phyloP scores from a whole-genome alignment of 2,329 filamentous ascomycete species.

The Colletotrichum endophyticum region DNA sequence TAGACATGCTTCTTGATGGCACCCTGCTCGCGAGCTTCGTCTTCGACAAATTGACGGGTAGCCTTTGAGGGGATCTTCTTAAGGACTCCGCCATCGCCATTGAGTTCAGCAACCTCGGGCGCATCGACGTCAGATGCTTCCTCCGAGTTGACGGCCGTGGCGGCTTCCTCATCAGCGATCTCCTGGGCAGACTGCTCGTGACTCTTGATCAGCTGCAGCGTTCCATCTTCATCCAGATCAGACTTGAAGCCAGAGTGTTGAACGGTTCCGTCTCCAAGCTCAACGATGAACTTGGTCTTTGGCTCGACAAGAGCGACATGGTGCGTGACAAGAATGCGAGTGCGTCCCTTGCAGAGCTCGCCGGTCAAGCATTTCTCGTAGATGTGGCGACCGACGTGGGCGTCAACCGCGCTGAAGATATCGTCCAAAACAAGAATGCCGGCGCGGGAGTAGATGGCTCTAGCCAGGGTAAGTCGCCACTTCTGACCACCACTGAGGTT shows the following conservation, averaged over 20 bases:
- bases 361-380: constrained; percentile 79
- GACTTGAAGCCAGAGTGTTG: constrained; percentile 68
- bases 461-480: constrained; percentile 80
- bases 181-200: constrained; percentile 55
- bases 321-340: constrained; percentile 81
- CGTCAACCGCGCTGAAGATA: constrained; percentile 83
- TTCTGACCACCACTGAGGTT: constrained; percentile 85
- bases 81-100: constrained; percentile 42
- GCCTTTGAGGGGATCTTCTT: constrained; percentile 56
- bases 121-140: constrained; percentile 42
- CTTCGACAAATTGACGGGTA: constrained; percentile 76
- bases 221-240: constrained; percentile 65
- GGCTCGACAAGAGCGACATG: constrained; percentile 75
- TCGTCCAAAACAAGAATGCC: constrained; percentile 81
- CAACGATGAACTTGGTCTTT: constrained; percentile 75
- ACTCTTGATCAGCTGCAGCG: constrained; percentile 60
- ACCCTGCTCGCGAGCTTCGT: constrained; percentile 75
- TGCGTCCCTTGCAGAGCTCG: constrained; percentile 71
- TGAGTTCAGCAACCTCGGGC: constrained; percentile 33
- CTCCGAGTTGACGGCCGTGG: constrained; percentile 61
- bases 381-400: constrained; percentile 79
- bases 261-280: constrained; percentile 72
- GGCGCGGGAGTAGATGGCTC: constrained; percentile 80
- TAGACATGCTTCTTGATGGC: constrained; percentile 74
- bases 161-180: constrained; percentile 52